Evolutionary conservation across 768 basidiomycete species (phyloP), one percentile per base, ranked within the genome.

Genomic region (Asterophora lycoperdoides): DNA sequence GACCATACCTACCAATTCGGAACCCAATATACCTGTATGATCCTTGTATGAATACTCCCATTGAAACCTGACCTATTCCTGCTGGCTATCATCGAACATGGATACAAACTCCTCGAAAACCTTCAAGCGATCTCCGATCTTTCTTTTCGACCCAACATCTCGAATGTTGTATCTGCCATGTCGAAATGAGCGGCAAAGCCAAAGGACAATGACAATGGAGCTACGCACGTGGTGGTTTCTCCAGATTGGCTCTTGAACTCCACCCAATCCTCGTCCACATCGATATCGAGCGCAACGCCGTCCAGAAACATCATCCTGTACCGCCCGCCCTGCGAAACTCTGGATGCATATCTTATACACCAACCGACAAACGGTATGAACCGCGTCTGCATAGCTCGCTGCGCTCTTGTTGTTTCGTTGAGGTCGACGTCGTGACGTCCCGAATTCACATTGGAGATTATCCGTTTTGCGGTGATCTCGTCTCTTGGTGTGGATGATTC

Each of bases 301-400:
- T 74, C 73, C 15, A 70, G 43, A 49, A 75, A 75, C 72, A 75
- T 72, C 11, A 75, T 64, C 50, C 64, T 67, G 47, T 73, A 75
- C 20, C 67, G 58, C 7, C 71, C 70, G n/a, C 70, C 70, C 48
- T 70, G 66, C n/a, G 69, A 66, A 1, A 68, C 62, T n/a, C 55
- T 57, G 13, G 66, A 70, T 26, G 56, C 56, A 36, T 71, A 65
- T 40, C 72, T 64, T 46, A 75, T 66, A 48, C 73, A 74, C 72
- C 73, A 75, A 7, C 73, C 73, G 5, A 69, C 57, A 8, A 64
- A 64, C 2, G 70, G 65, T 36, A 73, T 67, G 48, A 66, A 75
- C 20, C 72, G 67, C 4, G 68, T 72, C 49, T 73, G 63, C 20
- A 56, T 17, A 46, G 46, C 33, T 44, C 48, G 19, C n/a, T n/a